phyloP scores from a whole-genome alignment of 2,329 filamentous ascomycete species.

The Aureobasidium subglaciale region DNA sequence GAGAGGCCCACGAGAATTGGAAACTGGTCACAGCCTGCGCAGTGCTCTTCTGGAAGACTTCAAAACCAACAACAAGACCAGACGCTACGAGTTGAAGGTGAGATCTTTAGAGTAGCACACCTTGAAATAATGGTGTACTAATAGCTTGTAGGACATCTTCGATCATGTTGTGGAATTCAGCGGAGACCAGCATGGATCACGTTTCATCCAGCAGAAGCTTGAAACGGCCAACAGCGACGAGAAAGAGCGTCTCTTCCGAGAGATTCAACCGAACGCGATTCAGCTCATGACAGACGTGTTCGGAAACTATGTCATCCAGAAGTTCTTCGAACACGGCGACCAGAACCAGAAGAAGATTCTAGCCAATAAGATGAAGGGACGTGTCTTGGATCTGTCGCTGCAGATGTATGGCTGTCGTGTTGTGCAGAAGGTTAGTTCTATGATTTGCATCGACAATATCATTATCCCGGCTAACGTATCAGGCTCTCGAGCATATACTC shows the following conservation, averaged over 20 bases:
- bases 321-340: constrained; percentile 92
- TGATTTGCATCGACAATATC: not conserved
- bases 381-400: constrained; percentile 69
- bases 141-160: constrained; percentile 60
- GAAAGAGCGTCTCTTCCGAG: constrained; percentile 81
- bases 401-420: constrained; percentile 94
- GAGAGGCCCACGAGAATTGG: constrained; percentile 3
- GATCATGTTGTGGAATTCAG: constrained; percentile 87
- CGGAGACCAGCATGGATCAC: constrained; percentile 89
- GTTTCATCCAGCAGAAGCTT: constrained; percentile 90
- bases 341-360: constrained; percentile 86
- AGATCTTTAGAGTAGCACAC: constrained; percentile 3
- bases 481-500: constrained; percentile 80
- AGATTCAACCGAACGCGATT: constrained; percentile 75
- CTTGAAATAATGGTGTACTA: not conserved
- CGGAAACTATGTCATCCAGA: constrained; percentile 97
- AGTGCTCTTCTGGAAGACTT: constrained; percentile 76
- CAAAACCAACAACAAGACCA: constrained; percentile 62
- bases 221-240: constrained; percentile 92
- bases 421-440: constrained; percentile 69
- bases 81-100: constrained; percentile 72
- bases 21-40: constrained; percentile 43
- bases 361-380: constrained; percentile 79
- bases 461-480: not conserved
- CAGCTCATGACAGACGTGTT: constrained; percentile 95